Evolutionary conservation across 2,329 filamentous ascomycete genomes (phyloP).

Genomic region (Nannizziopsis arthrosporioides): DNA sequence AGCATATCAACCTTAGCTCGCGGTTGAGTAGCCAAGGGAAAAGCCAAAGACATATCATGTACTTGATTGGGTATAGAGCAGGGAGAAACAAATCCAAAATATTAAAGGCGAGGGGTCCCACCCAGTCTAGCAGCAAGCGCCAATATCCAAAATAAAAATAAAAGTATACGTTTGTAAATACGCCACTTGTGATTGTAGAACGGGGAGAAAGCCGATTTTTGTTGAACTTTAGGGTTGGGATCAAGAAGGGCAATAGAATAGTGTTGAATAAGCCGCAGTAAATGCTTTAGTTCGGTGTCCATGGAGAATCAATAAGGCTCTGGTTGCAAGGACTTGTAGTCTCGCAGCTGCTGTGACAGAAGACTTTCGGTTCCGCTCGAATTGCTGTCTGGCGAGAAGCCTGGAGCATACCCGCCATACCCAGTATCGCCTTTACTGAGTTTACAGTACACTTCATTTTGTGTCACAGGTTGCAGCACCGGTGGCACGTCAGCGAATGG

Average conservation of each 20-base stretch:
- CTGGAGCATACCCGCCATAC: constrained; percentile 48
- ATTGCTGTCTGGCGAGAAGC: constrained; percentile 18
- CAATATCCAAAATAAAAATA: too few species aligned
- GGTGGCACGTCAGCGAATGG: neutral
- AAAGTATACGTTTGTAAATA: too few species aligned
- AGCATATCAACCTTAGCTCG: neutral
- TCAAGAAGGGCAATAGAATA: neutral
- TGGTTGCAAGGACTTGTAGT: constrained; percentile 28
- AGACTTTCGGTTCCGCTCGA: constrained; percentile 49
- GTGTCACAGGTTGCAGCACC: constrained; percentile 20
- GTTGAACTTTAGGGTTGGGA: too few species aligned
- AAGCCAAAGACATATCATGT: neutral
- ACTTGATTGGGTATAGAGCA: constrained; percentile 7
- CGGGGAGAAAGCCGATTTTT: too few species aligned
- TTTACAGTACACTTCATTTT: constrained; percentile 49
- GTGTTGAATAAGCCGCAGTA: too few species aligned
- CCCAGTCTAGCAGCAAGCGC: too few species aligned
- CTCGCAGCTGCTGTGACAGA: constrained; percentile 56
- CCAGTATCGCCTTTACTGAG: constrained; percentile 54
- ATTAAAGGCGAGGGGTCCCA: too few species aligned
- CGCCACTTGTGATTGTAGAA: too few species aligned
- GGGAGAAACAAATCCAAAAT: neutral
- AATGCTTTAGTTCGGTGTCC: too few species aligned
- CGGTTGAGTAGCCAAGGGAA: neutral
- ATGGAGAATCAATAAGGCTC: neutral